A percentile compares a stretch with the other conserved stretches of the same genome.
These are phyloP conservation scores for Colletotrichum lini DNA, from an alignment of 2,329 filamentous ascomycete species.

Conservation along the genomic window DNA sequence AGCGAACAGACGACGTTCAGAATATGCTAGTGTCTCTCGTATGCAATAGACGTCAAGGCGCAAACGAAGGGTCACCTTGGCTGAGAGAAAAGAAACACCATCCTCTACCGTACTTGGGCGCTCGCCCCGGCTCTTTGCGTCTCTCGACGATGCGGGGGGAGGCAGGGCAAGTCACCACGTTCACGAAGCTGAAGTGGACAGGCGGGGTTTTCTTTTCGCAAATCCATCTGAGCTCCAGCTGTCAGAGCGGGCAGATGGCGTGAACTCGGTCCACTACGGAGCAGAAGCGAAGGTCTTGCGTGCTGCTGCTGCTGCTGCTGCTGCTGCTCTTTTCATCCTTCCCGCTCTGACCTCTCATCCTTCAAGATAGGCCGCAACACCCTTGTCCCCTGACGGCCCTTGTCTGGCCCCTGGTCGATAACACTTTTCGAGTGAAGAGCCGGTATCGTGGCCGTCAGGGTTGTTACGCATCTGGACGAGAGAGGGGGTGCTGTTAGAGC, in stretches of 20 bases:
- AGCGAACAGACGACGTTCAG: not conserved
- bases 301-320: not conserved
- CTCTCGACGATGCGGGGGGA: slow-evolving; percentile 9
- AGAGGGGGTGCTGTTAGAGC: slow-evolving; percentile 6
- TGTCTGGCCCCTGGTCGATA: slow-evolving; percentile 30
- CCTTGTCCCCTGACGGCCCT: slow-evolving; percentile 16
- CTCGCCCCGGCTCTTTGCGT: slow-evolving; percentile 1
- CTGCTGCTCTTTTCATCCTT: slow-evolving; percentile 4
- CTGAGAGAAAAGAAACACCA: not conserved
- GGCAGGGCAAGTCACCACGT: not conserved
- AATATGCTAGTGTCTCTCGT: not conserved
- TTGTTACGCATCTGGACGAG: slow-evolving; percentile 5
- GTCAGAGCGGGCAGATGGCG: slow-evolving; percentile 26
- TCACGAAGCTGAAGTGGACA: slow-evolving; percentile 19
- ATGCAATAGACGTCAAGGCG: slow-evolving; percentile 2
- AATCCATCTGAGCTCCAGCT: slow-evolving; percentile 26
- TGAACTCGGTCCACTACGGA: slow-evolving; percentile 9
- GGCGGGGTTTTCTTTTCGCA: slow-evolving; percentile 18
- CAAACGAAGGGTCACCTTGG: not conserved
- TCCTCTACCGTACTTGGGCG: not conserved
- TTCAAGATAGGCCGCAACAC: slow-evolving; percentile 6
- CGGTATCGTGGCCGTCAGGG: slow-evolving; percentile 28
- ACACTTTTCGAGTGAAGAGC: slow-evolving; percentile 9
- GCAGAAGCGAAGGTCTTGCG: not conserved
- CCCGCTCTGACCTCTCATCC: slow-evolving; percentile 15